phyloP scores from a whole-genome alignment of 2,329 filamentous ascomycete genomes.

The Atkinsonella texensis region DNA sequence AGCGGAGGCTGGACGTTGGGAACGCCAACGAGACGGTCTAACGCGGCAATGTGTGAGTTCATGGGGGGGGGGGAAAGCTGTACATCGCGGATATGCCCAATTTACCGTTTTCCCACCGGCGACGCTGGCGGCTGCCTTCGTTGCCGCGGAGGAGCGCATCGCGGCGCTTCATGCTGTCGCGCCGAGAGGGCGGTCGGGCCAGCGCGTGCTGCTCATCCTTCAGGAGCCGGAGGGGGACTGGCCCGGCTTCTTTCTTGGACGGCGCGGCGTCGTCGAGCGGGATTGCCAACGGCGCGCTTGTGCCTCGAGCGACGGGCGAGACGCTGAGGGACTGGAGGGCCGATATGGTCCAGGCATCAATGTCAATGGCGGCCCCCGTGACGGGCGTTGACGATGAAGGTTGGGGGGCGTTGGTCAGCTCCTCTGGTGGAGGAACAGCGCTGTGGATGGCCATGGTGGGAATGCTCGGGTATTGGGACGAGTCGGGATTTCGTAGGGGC shows the following conservation, averaged over 20 bases:
- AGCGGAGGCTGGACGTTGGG: conserved; percentile 76
- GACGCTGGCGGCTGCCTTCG: conserved; percentile 73
- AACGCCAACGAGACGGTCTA: conserved; percentile 71
- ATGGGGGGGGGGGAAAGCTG: no score
- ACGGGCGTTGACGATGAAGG: conserved; percentile 14
- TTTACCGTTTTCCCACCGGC: conserved; percentile 88
- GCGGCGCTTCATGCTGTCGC: conserved; percentile 48
- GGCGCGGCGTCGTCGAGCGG: conserved; percentile 51
- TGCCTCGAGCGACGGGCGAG: conserved; percentile 44
- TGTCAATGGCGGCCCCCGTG: conserved; percentile 32
- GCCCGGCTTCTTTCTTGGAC: conserved; percentile 7
- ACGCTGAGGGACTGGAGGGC: conserved; percentile 44
- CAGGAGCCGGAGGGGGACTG: conserved; percentile 11
- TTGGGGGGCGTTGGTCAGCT: conserved; percentile 13
- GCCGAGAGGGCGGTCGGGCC: conserved; percentile 33
- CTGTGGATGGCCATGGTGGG: conserved; percentile 39
- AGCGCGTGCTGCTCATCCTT: conserved; percentile 22
- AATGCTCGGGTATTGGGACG: not conserved
- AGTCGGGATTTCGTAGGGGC: not conserved
- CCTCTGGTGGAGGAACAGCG: conserved; percentile 36
- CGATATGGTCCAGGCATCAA: conserved; percentile 55
- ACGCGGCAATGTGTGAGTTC: not conserved
- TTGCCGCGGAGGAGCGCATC: conserved; percentile 79
- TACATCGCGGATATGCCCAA: no score
- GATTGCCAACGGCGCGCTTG: conserved; percentile 56